These are phyloP conservation scores for Arachis stenosperma DNA, from an alignment of 306 rosid species.

Conservation along the genomic window DNA sequence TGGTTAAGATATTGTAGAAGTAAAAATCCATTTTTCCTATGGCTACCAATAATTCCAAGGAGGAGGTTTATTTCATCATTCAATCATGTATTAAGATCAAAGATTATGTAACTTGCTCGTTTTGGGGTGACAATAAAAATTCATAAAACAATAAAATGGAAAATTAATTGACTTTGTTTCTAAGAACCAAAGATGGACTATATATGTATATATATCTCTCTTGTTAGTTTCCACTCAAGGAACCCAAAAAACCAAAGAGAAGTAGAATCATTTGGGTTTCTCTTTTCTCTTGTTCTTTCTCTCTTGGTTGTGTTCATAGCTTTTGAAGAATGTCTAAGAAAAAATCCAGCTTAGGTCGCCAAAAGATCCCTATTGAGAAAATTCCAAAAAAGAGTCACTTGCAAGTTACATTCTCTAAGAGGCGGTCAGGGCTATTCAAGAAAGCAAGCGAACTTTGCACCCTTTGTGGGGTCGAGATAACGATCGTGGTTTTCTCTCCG, in stretches of 20 bases:
- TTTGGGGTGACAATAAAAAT: slow-evolving; percentile 41
- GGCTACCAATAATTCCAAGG: slow-evolving; percentile 14
- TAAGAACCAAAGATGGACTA: slow-evolving; percentile 40
- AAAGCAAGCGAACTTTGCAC: slow-evolving; percentile 79
- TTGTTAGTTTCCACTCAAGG: slow-evolving; percentile 32
- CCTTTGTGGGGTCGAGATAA: slow-evolving; percentile 66
- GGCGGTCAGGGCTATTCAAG: slow-evolving; percentile 71
- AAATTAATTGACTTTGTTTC: slow-evolving; percentile 24
- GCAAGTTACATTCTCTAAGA: slow-evolving; percentile 74
- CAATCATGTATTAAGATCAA: slow-evolving; percentile 34
- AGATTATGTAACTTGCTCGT: slow-evolving; percentile 49
- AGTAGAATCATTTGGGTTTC: slow-evolving; percentile 14
- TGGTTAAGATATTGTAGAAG: not conserved
- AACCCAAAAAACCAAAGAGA: slow-evolving; percentile 1
- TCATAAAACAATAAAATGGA: slow-evolving; percentile 47
- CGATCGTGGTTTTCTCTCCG: slow-evolving; percentile 65
- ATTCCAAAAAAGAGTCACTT: slow-evolving; percentile 61
- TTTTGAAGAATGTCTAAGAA: slow-evolving; percentile 45
- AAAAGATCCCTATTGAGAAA: slow-evolving; percentile 61
- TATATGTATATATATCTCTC: slow-evolving; percentile 50
- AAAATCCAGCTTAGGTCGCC: slow-evolving; percentile 56
- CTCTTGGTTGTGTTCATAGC: not conserved
- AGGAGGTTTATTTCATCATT: slow-evolving; percentile 21
- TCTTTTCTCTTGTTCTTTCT: not conserved
- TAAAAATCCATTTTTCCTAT: slow-evolving; percentile 30